Evolutionary conservation across 73 alveolate genomes (phyloP), one percentile per base, ranked within the genome.

Genomic region (Breviolum minutum): DNA sequence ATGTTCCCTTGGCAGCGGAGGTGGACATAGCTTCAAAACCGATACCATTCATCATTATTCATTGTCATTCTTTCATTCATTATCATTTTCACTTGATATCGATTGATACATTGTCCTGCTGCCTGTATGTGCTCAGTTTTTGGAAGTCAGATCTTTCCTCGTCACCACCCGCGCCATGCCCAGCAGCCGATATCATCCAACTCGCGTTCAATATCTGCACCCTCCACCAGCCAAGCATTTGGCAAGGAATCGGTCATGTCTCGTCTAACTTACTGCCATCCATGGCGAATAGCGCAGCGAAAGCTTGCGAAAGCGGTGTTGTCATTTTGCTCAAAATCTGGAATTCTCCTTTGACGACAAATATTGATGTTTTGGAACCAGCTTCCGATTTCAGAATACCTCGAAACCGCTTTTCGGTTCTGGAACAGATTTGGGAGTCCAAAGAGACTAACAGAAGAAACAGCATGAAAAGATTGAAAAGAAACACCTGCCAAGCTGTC

Each of bases 141-240:
- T 40, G 0, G 54, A 40, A 40, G 54, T 40, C 81, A 71, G 19
- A 8, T 20, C 81, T 71, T 30, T 12, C 14, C 14, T 17, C 17
- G 1, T 81, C 9, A 7, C 26, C 54, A 16, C 40, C 9, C 24
- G 16, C 12, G 22, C 13, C 3, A 3, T 32, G 70, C n/a, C 97
- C 6, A 13, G 89, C 20, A 4, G n/a, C 97, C 97, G 54, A 92
- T 92, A 66, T 92, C 97, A 92, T 92, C 97, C 80, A 92, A 64
- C 68, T 92, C 97, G 54, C 97, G 70, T 68, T 92, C 97, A 30
- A 92, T 80, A 26, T 92, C 97, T 14, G 97, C 90, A 32, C 97
- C 97, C 90, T 92, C 97, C 73, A 92, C 97, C 66, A 92, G 73
- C 97, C 97, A 92, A 7, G 97, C 97, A 24, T 73, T 66, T 9